Base-by-base conservation (phyloP, 2,329 filamentous ascomycete species). In the Aspergillus viridinutans region DNA sequence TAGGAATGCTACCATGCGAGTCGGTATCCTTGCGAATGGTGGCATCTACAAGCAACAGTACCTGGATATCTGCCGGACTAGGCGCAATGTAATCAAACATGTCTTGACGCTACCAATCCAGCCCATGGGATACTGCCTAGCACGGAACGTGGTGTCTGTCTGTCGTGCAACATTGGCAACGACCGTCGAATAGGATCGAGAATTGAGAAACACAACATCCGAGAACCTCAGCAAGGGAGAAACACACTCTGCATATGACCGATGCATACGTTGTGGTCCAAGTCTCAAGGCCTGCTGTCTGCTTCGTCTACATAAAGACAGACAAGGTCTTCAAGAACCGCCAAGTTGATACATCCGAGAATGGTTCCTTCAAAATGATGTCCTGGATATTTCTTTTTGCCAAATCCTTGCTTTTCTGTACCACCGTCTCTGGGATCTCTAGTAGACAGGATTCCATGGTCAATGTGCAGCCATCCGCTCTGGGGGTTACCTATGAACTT, bases 401-500 rank as follows among this genome's bases (percentile, higher is more conserved):
- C 1, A 12, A 14, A 23, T 3, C 1, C 4, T 2, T 47, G 12
- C 1, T 23, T 3, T 14, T 47, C 10, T 47, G 12, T 47, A 47
- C 23, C 0, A 3, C 21, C 7, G 43, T 25, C 9, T 23, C 21
- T 40, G 29, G 10, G 25, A 26, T 32, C 3, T 14, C 14, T 12
- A 47, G 21, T 29, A 17, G 43, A 49, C 14, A 3, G 23, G 12
- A 12, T 23, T 14, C 43, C 43, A 21, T 25, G 4, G 9, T 5
- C 4, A 26, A 26, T 47, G 43, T 47, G 21, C 43, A 47, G 23
- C 43, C 23, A 26, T 47, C 43, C 23, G 21, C 23, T 23, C 20
- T 8, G 5, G 49, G 53, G 8, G 20, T 56, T 14, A 38, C 51
- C 4, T 58, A 58, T 28, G 14, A 54, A 23, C 49, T 60, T 2